Percentiles rank a stretch among this genome's conserved stretches.
These are phyloP conservation scores for Mortierella sp. DNA, from an alignment of 371 early-diverging fungal genomes.

Conservation along the genomic window DNA sequence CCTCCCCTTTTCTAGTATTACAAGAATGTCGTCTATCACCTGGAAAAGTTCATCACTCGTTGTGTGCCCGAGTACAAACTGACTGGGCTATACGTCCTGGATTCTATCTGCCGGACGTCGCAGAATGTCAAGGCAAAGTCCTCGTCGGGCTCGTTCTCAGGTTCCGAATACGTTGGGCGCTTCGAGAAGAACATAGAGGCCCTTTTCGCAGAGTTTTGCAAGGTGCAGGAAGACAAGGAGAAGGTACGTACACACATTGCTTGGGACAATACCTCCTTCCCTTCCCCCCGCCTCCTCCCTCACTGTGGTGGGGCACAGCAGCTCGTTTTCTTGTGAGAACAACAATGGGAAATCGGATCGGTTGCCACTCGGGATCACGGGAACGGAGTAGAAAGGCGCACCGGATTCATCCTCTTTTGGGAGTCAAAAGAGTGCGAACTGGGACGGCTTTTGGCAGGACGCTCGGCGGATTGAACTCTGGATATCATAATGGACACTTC, in stretches of 20 bases:
- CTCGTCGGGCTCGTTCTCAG: constrained; percentile 41
- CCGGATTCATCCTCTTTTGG: no score
- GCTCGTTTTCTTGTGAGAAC: no score
- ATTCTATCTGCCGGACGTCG: constrained; percentile 65
- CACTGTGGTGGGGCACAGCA: no score
- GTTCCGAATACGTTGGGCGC: constrained; percentile 58
- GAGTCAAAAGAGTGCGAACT: no score
- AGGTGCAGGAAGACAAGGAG: constrained; percentile 62
- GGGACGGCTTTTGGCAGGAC: no score
- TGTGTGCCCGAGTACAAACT: constrained; percentile 69
- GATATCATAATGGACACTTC: no score
- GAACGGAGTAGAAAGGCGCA: no score
- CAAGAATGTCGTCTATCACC: constrained; percentile 65
- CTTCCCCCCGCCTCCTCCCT: no score
- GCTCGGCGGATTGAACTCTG: no score
- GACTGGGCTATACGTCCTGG: constrained; percentile 69
- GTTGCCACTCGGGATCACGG: no score
- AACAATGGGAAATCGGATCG: no score
- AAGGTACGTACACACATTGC: constrained; percentile 34
- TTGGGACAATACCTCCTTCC: neutral
- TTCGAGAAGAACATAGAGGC: constrained; percentile 68
- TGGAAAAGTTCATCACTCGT: constrained; percentile 68
- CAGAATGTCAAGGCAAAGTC: constrained; percentile 46
- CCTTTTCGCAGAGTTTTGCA: constrained; percentile 61
- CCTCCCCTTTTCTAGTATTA: constrained; percentile 56